Conservation (phyloP, 2,329 filamentous ascomycete genomes). For the Colletotrichum musae region DNA sequence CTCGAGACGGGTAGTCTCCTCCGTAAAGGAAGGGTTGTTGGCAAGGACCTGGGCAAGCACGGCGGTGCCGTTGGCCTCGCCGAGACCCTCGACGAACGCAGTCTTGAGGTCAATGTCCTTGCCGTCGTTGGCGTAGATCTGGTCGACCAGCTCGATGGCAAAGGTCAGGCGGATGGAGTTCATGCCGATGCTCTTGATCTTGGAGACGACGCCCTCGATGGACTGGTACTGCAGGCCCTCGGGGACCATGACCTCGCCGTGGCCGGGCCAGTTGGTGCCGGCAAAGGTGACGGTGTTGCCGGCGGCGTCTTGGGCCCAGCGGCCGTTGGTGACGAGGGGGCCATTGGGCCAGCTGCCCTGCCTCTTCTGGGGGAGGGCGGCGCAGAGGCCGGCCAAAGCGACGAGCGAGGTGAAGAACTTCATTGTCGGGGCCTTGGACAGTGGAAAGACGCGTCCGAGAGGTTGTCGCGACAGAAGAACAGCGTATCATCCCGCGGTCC, state of each 20-base stretch:
- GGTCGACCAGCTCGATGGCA: conserved; percentile 75
- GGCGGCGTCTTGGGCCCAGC: conserved; percentile 59
- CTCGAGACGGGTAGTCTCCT: conserved; percentile 67
- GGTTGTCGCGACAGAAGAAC: conserved; percentile 6
- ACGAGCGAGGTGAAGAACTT: conserved; percentile 41
- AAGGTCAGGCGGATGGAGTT: conserved; percentile 75
- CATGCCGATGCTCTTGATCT: conserved; percentile 72
- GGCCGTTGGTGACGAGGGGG: conserved; percentile 58
- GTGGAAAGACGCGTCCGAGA: background rate
- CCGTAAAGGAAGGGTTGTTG: conserved; percentile 70
- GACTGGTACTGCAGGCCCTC: conserved; percentile 76
- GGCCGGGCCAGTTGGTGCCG: conserved; percentile 74
- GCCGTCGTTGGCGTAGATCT: conserved; percentile 65
- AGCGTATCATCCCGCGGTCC: background rate
- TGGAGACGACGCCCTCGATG: conserved; percentile 66
- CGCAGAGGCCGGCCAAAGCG: conserved; percentile 38
- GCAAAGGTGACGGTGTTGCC: conserved; percentile 64
- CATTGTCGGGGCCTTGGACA: conserved; percentile 32
- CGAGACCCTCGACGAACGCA: conserved; percentile 62
- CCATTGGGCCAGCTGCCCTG: conserved; percentile 56
- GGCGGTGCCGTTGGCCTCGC: conserved; percentile 65
- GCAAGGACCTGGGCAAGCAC: conserved; percentile 66
- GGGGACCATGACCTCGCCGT: conserved; percentile 74
- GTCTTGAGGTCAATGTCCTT: conserved; percentile 61
- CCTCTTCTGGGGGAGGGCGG: conserved; percentile 28